Evolutionary conservation across 2,329 filamentous ascomycete species (phyloP), one percentile per base, ranked within the genome.

Genomic region (Xylaria polymorpha): DNA sequence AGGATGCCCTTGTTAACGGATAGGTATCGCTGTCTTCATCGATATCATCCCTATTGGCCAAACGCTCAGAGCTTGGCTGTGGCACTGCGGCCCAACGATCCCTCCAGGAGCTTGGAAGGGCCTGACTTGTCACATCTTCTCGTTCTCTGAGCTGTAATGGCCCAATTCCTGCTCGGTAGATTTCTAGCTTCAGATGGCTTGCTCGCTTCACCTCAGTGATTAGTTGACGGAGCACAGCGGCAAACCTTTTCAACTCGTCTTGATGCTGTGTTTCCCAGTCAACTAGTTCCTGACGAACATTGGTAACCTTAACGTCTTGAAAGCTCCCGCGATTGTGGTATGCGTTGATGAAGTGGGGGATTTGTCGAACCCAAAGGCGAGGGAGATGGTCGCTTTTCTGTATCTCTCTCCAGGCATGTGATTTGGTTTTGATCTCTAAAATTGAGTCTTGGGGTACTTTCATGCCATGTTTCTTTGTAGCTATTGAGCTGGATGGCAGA

Each of bases 351-450:
- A 75, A 66, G 48, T 73, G 62, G 10, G 72, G 73, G 41, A 77
- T 71, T 37, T 77, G 73, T 25, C 74, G 68, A 14, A 76, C 1
- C 74, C 72, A 77, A 15, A 77, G 71, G 51, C 74, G 71, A 18
- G 72, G 73, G 4, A 75, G 44, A 46, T 75, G 71, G 4, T 75
- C 73, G 10, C 35, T 51, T 58, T 70, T 72, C 9, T 73, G 61
- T 51, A 67, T 66, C 9, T 50, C 64, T 43, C 68, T 56, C 7
- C 25, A 14, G 5, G 37, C 39, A 39, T 66, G 64, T 46, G 72
- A 73, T 22, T 56, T 69, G 3, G 71, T 77, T 53, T 76, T 76
- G 39, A 76, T 73, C 41, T 76, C 72, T 14, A 74, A 35, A 41
- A 76, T 60, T n/a, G 70, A 72, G 7, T 66, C 32, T 57, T 76